A percentile compares a stretch with the other conserved stretches of the same genome.
These are phyloP conservation scores for Lipomyces yarrowii DNA, from an alignment of 1,139 yeast species.

Conservation along the genomic window DNA sequence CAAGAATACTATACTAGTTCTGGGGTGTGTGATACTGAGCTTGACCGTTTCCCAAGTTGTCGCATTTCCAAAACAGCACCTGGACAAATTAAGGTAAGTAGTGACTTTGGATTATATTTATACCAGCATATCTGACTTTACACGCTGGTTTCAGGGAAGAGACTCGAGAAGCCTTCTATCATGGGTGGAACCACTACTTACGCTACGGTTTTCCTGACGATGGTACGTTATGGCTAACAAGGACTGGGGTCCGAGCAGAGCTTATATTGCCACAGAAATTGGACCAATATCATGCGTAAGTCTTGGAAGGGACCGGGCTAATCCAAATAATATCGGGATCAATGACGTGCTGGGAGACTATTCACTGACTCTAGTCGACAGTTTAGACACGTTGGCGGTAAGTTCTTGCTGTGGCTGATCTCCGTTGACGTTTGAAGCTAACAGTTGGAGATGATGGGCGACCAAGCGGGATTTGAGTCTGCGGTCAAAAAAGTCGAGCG, in stretches of 20 bases:
- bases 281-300: slow-evolving; percentile 73
- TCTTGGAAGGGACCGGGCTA: slow-evolving; percentile 61
- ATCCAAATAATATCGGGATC: slow-evolving; percentile 58
- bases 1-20: background rate
- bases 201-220: slow-evolving; percentile 77
- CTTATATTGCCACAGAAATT: slow-evolving; percentile 46
- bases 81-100: slow-evolving; percentile 15
- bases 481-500: slow-evolving; percentile 53
- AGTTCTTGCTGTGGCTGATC: background rate
- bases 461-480: slow-evolving; percentile 55
- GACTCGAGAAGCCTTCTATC: slow-evolving; percentile 62
- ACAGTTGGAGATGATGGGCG: slow-evolving; percentile 50
- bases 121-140: background rate
- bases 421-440: background rate
- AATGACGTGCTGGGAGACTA: slow-evolving; percentile 88
- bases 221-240: slow-evolving; percentile 41
- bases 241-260: background rate
- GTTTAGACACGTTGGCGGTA: slow-evolving; percentile 70
- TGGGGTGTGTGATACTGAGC: slow-evolving; percentile 7
- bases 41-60: background rate
- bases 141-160: slow-evolving; percentile 43
- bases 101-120: background rate
- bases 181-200: slow-evolving; percentile 78
- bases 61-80: slow-evolving; percentile 20
- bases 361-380: slow-evolving; percentile 75